phyloP scores from a whole-genome alignment of 352 stramenopile genomes.

The Blastocystis sp. region DNA sequence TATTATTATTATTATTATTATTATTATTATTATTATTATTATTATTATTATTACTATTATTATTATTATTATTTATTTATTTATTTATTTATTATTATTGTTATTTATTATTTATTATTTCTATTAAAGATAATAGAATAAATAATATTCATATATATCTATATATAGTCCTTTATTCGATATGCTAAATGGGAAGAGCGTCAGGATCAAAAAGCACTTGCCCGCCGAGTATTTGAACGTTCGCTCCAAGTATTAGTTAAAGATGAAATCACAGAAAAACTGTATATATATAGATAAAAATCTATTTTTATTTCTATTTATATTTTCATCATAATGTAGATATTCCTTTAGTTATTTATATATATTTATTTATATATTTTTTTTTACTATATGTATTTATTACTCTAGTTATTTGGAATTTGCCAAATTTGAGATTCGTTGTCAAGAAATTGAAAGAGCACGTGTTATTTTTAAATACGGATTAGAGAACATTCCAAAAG shows the following conservation, averaged over 20 bases:
- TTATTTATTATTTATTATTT: too few species aligned
- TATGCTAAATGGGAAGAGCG: slow-evolving; percentile 92
- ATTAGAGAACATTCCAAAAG: slow-evolving; percentile 47
- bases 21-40: slow-evolving; percentile 56
- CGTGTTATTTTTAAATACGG: slow-evolving; percentile 65
- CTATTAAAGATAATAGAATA: too few species aligned
- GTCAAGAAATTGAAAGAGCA: slow-evolving; percentile 68
- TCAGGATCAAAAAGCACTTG: slow-evolving; percentile 70
- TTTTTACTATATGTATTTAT: slow-evolving; percentile 57
- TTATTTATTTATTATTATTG: too few species aligned
- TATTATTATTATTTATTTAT: too few species aligned
- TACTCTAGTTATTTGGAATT: slow-evolving; percentile 61
- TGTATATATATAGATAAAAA: slow-evolving; percentile 1
- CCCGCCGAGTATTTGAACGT: slow-evolving; percentile 76
- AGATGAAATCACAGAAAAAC: slow-evolving; percentile 51
- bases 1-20: slow-evolving; percentile 11
- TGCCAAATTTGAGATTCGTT: slow-evolving; percentile 86
- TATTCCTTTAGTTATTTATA: too few species aligned
- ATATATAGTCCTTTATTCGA: slow-evolving; percentile 76
- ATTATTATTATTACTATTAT: too few species aligned
- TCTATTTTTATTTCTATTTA: too few species aligned
- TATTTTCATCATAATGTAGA: too few species aligned
- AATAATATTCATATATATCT: slow-evolving; percentile 51
- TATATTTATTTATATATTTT: slow-evolving; percentile 40
- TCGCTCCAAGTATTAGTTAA: slow-evolving; percentile 66